Percentiles rank a stretch among this genome's conserved stretches.
phyloP scores from a whole-genome alignment of 1,139 yeast species.

The Scheffersomyces titani region DNA sequence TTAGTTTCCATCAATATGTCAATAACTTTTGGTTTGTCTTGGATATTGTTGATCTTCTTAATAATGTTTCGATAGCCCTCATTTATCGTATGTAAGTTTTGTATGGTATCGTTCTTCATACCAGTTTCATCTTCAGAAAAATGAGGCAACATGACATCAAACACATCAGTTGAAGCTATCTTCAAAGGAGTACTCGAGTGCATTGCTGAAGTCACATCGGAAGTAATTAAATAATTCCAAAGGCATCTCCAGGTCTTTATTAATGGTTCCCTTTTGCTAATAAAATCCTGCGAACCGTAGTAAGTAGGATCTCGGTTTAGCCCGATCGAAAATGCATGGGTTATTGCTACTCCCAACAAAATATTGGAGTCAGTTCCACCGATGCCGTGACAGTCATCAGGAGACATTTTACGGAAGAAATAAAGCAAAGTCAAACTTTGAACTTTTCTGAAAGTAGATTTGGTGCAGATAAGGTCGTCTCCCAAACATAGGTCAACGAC shows the following conservation, averaged over 20 bases:
- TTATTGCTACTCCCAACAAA: constrained; percentile 37
- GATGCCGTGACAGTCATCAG: constrained; percentile 47
- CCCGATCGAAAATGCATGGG: constrained; percentile 46
- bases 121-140: constrained; percentile 17
- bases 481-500: constrained; percentile 34
- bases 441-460: constrained; percentile 36
- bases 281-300: constrained; percentile 32
- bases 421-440: constrained; percentile 46
- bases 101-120: constrained; percentile 15
- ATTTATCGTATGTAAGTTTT: constrained; percentile 20
- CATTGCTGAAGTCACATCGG: constrained; percentile 37
- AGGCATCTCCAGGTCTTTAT: constrained; percentile 39
- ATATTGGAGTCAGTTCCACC: constrained; percentile 45
- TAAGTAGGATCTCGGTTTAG: constrained; percentile 44
- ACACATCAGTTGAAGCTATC: constrained; percentile 25
- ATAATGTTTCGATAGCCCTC: constrained; percentile 33
- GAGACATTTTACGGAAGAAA: constrained; percentile 40
- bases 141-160: constrained; percentile 37
- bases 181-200: constrained; percentile 36
- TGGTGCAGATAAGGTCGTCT: constrained; percentile 27
- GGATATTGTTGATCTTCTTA: constrained; percentile 30
- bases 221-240: constrained; percentile 34
- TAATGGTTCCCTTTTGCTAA: constrained; percentile 28
- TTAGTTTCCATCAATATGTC: constrained; percentile 42
- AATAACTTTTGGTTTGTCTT: constrained; percentile 34